These are phyloP conservation scores for Trichoderma gamsii DNA, from an alignment of 495 filamentous ascomycete species.

Conservation along the genomic window DNA sequence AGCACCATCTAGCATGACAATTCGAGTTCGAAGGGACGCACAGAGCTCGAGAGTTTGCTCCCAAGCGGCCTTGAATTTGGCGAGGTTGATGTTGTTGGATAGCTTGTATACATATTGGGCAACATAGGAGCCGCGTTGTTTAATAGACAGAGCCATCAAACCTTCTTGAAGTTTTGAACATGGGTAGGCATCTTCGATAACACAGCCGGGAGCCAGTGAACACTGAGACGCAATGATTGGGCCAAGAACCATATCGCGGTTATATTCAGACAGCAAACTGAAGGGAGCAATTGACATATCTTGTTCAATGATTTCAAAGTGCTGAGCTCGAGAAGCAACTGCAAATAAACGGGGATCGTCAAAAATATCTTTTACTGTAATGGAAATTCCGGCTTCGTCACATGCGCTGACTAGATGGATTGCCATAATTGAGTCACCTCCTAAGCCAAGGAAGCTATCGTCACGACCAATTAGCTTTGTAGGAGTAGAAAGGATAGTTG, in stretches of 20 bases:
- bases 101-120: constrained; percentile 10
- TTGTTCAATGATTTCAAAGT: neutral
- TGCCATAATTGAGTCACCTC: constrained; percentile 39
- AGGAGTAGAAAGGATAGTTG: constrained; percentile 33
- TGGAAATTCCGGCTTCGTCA: constrained; percentile 20
- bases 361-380: constrained; percentile 1
- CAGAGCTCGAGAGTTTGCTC: constrained; percentile 3
- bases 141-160: constrained; percentile 37
- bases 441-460: constrained; percentile 40
- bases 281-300: neutral
- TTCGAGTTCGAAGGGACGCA: constrained; percentile 1
- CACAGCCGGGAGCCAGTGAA: neutral
- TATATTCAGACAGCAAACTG: neutral
- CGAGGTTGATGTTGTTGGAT: neutral
- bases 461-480: constrained; percentile 31
- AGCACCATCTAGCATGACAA: constrained; percentile 1
- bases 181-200: constrained; percentile 9
- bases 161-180: constrained; percentile 18
- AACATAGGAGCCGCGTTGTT: constrained; percentile 9
- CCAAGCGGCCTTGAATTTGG: constrained; percentile 3
- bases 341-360: neutral
- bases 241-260: constrained; percentile 23
- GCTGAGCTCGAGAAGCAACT: neutral
- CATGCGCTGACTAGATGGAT: constrained; percentile 37
- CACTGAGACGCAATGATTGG: constrained; percentile 33